phyloP scores from a whole-genome alignment of 2,329 filamentous ascomycete species.

The Harringtonia aguacate region DNA sequence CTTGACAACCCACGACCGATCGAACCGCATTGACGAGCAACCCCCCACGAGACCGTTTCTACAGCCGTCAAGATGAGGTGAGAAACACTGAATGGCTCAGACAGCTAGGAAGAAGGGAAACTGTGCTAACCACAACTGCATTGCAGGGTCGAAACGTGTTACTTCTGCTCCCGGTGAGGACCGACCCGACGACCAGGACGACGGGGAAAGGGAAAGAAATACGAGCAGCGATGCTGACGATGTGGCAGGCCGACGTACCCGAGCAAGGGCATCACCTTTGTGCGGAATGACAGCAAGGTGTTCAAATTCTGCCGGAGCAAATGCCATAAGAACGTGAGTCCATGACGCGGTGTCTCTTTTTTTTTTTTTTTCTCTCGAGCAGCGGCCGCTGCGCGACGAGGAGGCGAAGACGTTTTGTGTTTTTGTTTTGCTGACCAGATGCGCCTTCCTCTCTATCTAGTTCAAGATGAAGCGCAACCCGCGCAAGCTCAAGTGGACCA shows the following conservation, averaged over 20 bases:
- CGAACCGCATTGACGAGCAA: not conserved
- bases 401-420: too few species aligned
- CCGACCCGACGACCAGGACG: not conserved
- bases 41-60: not conserved
- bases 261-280: constrained; percentile 45
- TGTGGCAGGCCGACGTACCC: constrained; percentile 33
- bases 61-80: constrained; percentile 9
- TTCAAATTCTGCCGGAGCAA: constrained; percentile 52
- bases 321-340: constrained; percentile 48
- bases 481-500: constrained; percentile 94
- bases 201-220: constrained; percentile 32
- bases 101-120: not conserved
- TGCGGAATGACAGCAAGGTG: constrained; percentile 37
- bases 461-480: constrained; percentile 99
- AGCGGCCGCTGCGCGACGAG: too few species aligned
- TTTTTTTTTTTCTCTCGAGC: not conserved
- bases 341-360: too few species aligned
- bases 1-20: not conserved
- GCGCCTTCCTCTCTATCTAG: too few species aligned
- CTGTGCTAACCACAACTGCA: not conserved
- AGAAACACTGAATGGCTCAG: not conserved
- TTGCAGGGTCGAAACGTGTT: constrained; percentile 51
- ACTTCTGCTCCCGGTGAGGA: constrained; percentile 54
- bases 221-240: constrained; percentile 36
- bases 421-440: too few species aligned